A percentile compares a stretch with the other conserved stretches of the same genome.
Evolutionary conservation across 768 basidiomycete species (phyloP).

Genomic region (Mycena sanguinolenta): DNA sequence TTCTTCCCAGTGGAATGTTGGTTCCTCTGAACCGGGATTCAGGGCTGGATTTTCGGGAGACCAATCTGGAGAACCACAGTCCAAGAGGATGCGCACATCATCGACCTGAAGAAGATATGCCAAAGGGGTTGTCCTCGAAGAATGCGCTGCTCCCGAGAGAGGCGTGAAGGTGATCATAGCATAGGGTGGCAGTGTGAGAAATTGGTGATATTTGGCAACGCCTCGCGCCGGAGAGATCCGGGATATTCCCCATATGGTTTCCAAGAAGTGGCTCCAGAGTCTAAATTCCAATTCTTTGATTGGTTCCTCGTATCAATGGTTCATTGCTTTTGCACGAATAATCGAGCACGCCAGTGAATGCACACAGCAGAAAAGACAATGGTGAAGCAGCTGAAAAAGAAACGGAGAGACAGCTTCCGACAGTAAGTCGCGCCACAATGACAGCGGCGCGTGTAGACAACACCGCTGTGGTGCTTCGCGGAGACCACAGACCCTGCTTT

Average conservation of each 20-base stretch:
- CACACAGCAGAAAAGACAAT: too few species aligned
- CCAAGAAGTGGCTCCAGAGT: neutral
- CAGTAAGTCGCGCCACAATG: too few species aligned
- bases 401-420: too few species aligned
- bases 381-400: too few species aligned
- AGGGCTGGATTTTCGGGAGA: conserved; percentile 64
- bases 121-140: conserved; percentile 72
- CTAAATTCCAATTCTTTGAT: too few species aligned
- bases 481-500: too few species aligned
- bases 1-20: conserved; percentile 65
- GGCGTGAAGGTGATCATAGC: conserved; percentile 96
- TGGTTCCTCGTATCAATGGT: too few species aligned
- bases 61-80: conserved; percentile 95
- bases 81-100: conserved; percentile 92
- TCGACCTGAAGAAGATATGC: conserved; percentile 94
- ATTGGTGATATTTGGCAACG: neutral
- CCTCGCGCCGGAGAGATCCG: too few species aligned
- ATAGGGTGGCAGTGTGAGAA: neutral
- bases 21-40: conserved; percentile 45
- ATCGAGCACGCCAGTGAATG: too few species aligned
- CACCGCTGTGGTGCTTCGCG: too few species aligned
- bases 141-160: conserved; percentile 85
- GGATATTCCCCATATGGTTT: neutral
- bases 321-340: too few species aligned
- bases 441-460: too few species aligned